phyloP scores from a whole-genome alignment of 108 stramenopile genomes.

The Nitzschia putrida region DNA sequence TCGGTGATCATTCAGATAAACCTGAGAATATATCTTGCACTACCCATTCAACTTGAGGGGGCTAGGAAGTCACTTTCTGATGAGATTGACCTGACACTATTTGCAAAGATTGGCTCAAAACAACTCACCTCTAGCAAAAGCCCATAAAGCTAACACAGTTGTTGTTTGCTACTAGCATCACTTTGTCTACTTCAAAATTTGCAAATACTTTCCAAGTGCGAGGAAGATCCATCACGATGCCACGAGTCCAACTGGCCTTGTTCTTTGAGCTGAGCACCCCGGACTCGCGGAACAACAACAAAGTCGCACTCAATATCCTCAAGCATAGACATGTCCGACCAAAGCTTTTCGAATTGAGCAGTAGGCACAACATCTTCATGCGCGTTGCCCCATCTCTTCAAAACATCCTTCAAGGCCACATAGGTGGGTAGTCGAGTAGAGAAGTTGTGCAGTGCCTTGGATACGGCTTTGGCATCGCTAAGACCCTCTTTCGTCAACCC shows the following conservation, averaged over 20 bases:
- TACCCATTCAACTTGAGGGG: not conserved
- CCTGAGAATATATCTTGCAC: not conserved
- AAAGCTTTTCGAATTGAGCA: constrained; percentile 64
- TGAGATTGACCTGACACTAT: not conserved
- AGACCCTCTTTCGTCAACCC: constrained; percentile 43
- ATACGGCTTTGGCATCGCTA: constrained; percentile 31
- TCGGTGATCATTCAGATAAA: too few relatives aligned
- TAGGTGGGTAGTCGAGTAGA: constrained; percentile 56
- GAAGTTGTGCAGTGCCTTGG: constrained; percentile 43
- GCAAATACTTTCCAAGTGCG: constrained; percentile 39
- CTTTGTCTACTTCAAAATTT: not conserved
- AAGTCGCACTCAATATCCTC: constrained; percentile 55
- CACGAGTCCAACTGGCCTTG: constrained; percentile 59
- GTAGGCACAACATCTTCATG: constrained; percentile 65
- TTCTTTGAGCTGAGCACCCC: constrained; percentile 63
- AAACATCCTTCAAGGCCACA: constrained; percentile 62
- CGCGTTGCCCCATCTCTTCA: constrained; percentile 61
- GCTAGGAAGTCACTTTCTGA: too few relatives aligned
- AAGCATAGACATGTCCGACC: constrained; percentile 58
- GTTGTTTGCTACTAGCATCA: too few relatives aligned
- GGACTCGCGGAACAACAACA: constrained; percentile 50
- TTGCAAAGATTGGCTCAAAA: not conserved
- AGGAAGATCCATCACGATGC: constrained; percentile 60
- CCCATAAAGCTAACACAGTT: too few relatives aligned
- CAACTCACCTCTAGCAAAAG: too few relatives aligned